Percentiles rank a stretch among this genome's conserved stretches.
Evolutionary conservation across 1,284 basidiomycete species (phyloP).

Genomic region (Xerocomus nothofagi): DNA sequence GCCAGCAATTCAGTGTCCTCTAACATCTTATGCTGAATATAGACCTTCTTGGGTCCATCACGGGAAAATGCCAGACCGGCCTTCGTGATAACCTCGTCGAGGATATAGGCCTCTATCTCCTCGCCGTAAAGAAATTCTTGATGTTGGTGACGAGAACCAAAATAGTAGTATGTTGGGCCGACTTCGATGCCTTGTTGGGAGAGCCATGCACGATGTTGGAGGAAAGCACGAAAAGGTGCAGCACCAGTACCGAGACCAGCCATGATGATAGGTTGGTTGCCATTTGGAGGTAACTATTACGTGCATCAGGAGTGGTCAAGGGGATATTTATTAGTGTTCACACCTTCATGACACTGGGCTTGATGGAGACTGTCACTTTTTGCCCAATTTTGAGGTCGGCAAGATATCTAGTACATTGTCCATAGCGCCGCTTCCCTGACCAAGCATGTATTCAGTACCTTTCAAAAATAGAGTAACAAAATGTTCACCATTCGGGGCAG

Average conservation of each 20-base stretch:
- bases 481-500: constrained; percentile 74
- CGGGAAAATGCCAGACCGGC: constrained; percentile 97
- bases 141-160: constrained; percentile 93
- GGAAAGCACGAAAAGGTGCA: constrained; percentile 97
- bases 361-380: constrained; percentile 96
- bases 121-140: constrained; percentile 97
- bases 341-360: constrained; percentile 99
- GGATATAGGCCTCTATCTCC: constrained; percentile 83
- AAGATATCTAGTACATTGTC: constrained; percentile 97
- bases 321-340: constrained; percentile 5
- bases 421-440: constrained; percentile 76
- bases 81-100: constrained; percentile 81
- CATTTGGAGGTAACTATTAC: constrained; percentile 74
- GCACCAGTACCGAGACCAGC: constrained; percentile 97
- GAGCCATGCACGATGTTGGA: constrained; percentile 91
- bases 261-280: constrained; percentile 94
- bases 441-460: constrained; percentile 10
- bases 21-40: constrained; percentile 98
- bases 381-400: constrained; percentile 81
- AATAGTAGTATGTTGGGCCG: constrained; percentile 96
- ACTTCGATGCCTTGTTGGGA: constrained; percentile 74
- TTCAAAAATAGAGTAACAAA: background rate
- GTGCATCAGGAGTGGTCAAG: constrained; percentile 1
- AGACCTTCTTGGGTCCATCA: constrained; percentile 89
- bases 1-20: constrained; percentile 83